These are phyloP conservation scores for Barbatosphaeria neglecta DNA, from an alignment of 495 filamentous ascomycete genomes.

Conservation along the genomic window DNA sequence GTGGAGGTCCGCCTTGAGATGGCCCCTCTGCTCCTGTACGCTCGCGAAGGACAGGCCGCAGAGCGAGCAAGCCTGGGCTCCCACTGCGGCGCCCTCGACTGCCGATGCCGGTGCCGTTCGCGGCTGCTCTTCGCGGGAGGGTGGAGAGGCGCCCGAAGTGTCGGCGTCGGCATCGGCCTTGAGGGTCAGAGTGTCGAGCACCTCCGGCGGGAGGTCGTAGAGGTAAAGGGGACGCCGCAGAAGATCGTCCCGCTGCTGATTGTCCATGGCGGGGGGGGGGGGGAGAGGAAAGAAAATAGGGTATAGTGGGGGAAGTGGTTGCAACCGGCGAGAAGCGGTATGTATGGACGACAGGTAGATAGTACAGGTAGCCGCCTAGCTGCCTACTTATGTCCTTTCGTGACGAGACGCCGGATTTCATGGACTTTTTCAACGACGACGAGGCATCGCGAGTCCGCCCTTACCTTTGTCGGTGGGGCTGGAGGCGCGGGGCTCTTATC, in stretches of 20 bases:
- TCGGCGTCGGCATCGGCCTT: slow-evolving; percentile 32
- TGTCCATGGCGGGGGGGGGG: slow-evolving; percentile 12
- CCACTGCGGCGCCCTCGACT: too few species aligned
- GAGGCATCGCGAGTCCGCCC: not conserved
- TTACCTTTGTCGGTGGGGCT: not conserved
- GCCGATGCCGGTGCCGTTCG: too few species aligned
- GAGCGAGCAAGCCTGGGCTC: slow-evolving; percentile 69
- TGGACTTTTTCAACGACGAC: not conserved
- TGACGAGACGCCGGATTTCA: too few species aligned
- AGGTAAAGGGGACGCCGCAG: slow-evolving; percentile 42
- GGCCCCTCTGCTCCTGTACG: slow-evolving; percentile 71
- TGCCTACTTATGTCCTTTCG: too few species aligned
- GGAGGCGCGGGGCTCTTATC: not conserved
- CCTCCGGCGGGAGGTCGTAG: slow-evolving; percentile 72
- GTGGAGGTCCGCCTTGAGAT: slow-evolving; percentile 87
- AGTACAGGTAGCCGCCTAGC: not conserved
- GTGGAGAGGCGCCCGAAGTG: too few species aligned
- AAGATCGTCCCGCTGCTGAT: slow-evolving; percentile 21
- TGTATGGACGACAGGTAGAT: not conserved
- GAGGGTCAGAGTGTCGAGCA: slow-evolving; percentile 56
- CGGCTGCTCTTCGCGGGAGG: too few species aligned
- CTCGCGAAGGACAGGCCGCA: slow-evolving; percentile 59
- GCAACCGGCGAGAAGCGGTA: not conserved
- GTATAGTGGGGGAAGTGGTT: too few species aligned
- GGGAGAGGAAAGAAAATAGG: too few species aligned